A percentile compares a stretch with the other conserved stretches of the same genome.
Evolutionary conservation across 2,329 filamentous ascomycete genomes (phyloP).

Genomic region (Colletotrichum scovillei): DNA sequence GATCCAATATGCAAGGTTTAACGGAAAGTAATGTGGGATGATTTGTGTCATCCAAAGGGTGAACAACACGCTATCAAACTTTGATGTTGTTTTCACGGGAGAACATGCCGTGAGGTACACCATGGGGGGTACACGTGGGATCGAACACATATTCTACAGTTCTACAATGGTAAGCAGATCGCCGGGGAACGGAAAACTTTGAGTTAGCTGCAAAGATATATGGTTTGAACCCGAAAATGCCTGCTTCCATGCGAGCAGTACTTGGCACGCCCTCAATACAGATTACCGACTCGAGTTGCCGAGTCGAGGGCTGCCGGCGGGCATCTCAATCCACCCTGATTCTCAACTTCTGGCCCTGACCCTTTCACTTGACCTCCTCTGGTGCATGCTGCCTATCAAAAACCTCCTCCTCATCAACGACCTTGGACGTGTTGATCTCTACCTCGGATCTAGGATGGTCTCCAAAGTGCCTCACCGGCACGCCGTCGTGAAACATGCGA

Average conservation of each 20-base stretch:
- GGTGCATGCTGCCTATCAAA: not conserved
- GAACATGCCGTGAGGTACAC: not conserved
- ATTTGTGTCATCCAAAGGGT: not conserved
- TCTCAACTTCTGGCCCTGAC: not conserved
- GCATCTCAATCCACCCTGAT: not conserved
- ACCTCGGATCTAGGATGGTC: constrained; percentile 20
- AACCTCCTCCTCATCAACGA: constrained; percentile 14
- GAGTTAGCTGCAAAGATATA: no score
- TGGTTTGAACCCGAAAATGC: no score
- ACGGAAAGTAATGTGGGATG: not conserved
- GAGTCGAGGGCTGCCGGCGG: no score
- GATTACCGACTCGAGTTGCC: no score
- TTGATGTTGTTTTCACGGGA: not conserved
- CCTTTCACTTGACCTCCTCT: not conserved
- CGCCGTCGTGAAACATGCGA: constrained; percentile 37
- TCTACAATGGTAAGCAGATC: no score
- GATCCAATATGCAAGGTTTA: not conserved
- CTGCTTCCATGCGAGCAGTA: no score
- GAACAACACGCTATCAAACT: not conserved
- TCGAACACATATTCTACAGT: not conserved
- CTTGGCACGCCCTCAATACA: no score
- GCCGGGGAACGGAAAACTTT: no score
- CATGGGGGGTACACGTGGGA: not conserved
- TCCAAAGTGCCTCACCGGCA: constrained; percentile 37
- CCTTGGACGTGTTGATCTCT: not conserved